Base-by-base conservation (phyloP, 1,284 basidiomycete species). In the Cryptococcus amylolentus region DNA sequence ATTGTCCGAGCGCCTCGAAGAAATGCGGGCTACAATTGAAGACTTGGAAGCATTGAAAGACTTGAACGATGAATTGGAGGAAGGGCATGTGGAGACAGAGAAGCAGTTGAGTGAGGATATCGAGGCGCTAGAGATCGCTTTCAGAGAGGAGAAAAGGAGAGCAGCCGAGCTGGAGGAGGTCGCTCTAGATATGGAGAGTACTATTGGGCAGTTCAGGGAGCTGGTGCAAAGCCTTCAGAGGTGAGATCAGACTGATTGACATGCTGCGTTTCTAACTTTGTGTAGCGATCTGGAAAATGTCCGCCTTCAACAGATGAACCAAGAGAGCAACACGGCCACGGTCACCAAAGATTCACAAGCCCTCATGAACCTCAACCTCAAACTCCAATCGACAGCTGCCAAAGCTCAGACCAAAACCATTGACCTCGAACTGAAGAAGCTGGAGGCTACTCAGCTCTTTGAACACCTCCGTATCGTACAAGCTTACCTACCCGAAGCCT, bases 31-130 rank as follows among this genome's bases (percentile, higher is more conserved):
- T 54, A 90, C 89, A 0, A 92, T 98, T 51, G 95, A 98, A 71
- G 95, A 98, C 70, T 84, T 97, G 14, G 95, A 98, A 71, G 86
- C 94, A 13, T 84, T 98, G 51, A 91, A 94, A 74, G 94, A 98
- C 67, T 86, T 99, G 54, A 92, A 88, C 62, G 95, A 98, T 65
- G 96, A 99, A 77, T 83, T 99, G 3, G 96, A 98, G 75, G 95
- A 98, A 77, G 92, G 90, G 68, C 95, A 98, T 66, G 75, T 91
- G 7, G 95, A 97, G 76, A 91, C 92, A 0, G 95, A 98, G 78
- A 92, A 90, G 76, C 85, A 88, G 42, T 78, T 98, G 62, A 88
- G 94, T 67, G 91, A 91, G 55, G 94, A 97, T 56, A 83, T 98
- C 43, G 88, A 91, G 89, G 49, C 51, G 82, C 88, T 87, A 68